Conservation (phyloP, 441 rosid genomes). For the Adansonia rubrostipa region DNA sequence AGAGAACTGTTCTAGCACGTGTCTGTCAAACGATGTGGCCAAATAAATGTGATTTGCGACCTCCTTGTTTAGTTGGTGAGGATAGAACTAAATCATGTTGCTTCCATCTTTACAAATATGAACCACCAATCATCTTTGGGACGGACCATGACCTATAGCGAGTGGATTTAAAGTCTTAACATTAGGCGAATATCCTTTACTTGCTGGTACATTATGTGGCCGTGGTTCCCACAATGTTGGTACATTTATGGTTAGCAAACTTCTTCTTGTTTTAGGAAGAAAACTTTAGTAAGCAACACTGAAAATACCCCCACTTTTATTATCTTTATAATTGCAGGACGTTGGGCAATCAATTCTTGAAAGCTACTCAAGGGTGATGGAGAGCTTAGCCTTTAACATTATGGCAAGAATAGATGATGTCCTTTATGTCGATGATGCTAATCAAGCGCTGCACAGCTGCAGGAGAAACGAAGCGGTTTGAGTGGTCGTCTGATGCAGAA, state of each 20-base stretch:
- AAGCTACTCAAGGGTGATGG: conserved; percentile 96
- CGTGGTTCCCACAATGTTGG: background rate
- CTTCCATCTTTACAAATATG: conserved; percentile 1
- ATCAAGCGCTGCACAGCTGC: conserved; percentile 49
- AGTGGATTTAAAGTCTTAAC: background rate
- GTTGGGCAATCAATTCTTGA: conserved; percentile 95
- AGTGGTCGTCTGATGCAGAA: conserved; percentile 36
- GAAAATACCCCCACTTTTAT: background rate
- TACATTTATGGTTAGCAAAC: background rate
- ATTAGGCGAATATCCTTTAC: background rate
- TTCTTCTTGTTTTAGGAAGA: background rate
- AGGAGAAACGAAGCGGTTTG: conserved; percentile 60
- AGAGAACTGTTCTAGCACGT: background rate
- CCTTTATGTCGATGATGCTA: conserved; percentile 79
- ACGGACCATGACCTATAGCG: conserved; percentile 7
- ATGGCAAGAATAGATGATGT: conserved; percentile 96
- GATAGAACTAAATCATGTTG: background rate
- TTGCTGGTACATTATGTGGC: background rate
- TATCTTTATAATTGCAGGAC: conserved; percentile 53
- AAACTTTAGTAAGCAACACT: background rate
- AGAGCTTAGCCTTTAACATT: conserved; percentile 95
- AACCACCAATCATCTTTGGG: background rate
- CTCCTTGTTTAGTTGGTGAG: background rate
- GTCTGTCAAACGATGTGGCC: background rate
- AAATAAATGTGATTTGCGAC: background rate